Conservation (phyloP, 176 grass and related monocot species). For the Oryza longistaminata region DNA sequence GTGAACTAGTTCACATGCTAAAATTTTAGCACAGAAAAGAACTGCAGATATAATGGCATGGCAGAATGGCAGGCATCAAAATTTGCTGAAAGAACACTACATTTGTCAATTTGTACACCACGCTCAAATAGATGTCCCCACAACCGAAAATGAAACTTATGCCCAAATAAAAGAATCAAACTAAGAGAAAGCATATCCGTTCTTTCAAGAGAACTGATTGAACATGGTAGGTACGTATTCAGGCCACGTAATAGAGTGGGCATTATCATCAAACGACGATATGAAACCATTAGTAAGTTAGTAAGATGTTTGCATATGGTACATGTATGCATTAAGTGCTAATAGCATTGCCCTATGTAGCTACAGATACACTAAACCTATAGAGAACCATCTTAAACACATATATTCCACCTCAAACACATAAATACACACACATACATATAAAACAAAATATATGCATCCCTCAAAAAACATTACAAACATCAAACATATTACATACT, state of each 20-base stretch:
- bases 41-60: background rate
- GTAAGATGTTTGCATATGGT: background rate
- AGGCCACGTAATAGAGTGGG: background rate
- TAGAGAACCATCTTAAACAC: background rate
- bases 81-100: background rate
- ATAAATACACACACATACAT: no score
- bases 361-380: background rate
- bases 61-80: background rate
- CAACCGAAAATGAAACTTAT: background rate
- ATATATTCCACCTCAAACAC: background rate
- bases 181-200: background rate
- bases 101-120: background rate
- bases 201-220: background rate
- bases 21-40: background rate
- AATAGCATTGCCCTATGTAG: background rate
- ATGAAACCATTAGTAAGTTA: background rate
- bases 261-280: background rate
- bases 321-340: background rate
- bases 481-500: background rate
- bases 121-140: background rate
- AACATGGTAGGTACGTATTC: background rate
- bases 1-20: background rate
- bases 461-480: background rate
- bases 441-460: no score
- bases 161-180: slow-evolving; percentile 3